phyloP scores from a whole-genome alignment of 202 grass and related monocot species.

The Digitaria exilis region DNA sequence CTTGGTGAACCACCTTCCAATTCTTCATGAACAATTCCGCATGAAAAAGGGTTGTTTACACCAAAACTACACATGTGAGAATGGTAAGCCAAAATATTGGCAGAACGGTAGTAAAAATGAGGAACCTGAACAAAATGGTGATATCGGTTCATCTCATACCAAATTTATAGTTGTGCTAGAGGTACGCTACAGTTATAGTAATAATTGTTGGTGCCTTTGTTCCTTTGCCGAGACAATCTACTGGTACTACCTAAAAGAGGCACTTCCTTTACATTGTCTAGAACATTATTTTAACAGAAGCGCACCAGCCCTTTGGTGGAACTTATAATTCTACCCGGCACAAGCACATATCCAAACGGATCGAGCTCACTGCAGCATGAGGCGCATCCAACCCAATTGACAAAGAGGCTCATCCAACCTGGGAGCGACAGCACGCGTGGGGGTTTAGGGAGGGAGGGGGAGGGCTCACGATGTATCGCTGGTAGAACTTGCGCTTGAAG shows the following conservation, averaged over 20 bases:
- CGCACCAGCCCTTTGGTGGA: conserved; percentile 1
- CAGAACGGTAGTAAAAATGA: conserved; percentile 2
- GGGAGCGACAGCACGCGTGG: background rate
- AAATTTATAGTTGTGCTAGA: conserved; percentile 1
- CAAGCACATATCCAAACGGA: conserved; percentile 2
- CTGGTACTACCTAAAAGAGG: conserved; percentile 18
- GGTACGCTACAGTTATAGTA: background rate
- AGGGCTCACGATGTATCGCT: conserved; percentile 70
- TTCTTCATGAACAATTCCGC: background rate
- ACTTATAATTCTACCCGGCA: background rate
- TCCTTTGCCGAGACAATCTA: conserved; percentile 8
- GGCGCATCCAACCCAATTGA: background rate
- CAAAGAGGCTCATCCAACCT: conserved; percentile 15
- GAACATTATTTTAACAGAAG: conserved; percentile 10
- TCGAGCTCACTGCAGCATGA: conserved; percentile 5
- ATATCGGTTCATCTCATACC: background rate
- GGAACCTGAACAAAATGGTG: background rate
- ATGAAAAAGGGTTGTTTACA: background rate
- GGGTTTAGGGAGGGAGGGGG: background rate
- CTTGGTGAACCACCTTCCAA: background rate
- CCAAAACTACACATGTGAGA: background rate
- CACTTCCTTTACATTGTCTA: background rate
- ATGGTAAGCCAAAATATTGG: background rate
- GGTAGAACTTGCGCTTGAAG: conserved; percentile 97
- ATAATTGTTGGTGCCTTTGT: background rate